A percentile compares a stretch with the other conserved stretches of the same genome.
Evolutionary conservation across 202 grass and related monocot genomes (phyloP).

Genomic region (Carex sylvatica): DNA sequence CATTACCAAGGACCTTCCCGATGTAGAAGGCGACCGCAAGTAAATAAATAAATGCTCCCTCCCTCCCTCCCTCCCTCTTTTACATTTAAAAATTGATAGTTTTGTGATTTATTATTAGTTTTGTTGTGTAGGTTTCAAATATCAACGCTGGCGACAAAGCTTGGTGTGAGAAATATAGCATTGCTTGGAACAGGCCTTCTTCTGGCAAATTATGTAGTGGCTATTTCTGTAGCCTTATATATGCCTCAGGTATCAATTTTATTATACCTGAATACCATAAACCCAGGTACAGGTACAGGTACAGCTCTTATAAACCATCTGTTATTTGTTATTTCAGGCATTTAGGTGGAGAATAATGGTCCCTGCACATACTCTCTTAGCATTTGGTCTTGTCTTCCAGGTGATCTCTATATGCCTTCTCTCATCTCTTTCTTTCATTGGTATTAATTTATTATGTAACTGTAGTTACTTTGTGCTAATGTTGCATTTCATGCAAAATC

Average conservation of each 20-base stretch:
- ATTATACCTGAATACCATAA: background rate
- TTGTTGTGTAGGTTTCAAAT: slow-evolving; percentile 62
- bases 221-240: slow-evolving; percentile 69
- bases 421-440: background rate
- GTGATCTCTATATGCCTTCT: slow-evolving; percentile 26
- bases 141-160: slow-evolving; percentile 95
- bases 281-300: too few relatives aligned
- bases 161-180: slow-evolving; percentile 98
- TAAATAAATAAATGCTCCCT: slow-evolving; percentile 33
- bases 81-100: slow-evolving; percentile 19
- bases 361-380: slow-evolving; percentile 62
- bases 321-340: slow-evolving; percentile 53
- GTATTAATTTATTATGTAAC: slow-evolving; percentile 6
- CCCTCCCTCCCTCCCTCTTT: background rate
- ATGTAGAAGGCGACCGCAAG: slow-evolving; percentile 99
- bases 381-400: slow-evolving; percentile 81
- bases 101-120: background rate
- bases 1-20: slow-evolving; percentile 99
- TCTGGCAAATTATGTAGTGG: slow-evolving; percentile 79
- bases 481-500: slow-evolving; percentile 26
- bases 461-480: slow-evolving; percentile 27
- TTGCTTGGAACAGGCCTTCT: slow-evolving; percentile 89
- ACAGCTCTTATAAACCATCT: background rate
- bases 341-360: slow-evolving; percentile 78
- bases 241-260: slow-evolving; percentile 70